A percentile compares a stretch with the other conserved stretches of the same genome.
Evolutionary conservation across 1,284 basidiomycete genomes (phyloP).

Genomic region (Lentinula novae-zelandiae): DNA sequence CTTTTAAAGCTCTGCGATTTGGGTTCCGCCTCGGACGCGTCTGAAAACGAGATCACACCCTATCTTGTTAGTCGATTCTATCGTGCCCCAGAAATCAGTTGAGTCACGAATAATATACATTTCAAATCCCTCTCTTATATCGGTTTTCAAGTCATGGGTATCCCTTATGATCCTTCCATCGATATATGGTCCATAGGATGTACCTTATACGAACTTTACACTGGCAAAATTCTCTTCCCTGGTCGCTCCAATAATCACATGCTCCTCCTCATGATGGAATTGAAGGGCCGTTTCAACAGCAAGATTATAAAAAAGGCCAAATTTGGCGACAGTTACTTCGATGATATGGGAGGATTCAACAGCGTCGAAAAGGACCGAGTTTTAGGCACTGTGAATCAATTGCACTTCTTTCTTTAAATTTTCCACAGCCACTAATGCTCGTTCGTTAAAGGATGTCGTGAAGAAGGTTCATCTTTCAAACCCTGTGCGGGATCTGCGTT

Average conservation of each 20-base stretch:
- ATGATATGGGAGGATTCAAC: slow-evolving; percentile 82
- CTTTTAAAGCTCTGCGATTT: slow-evolving; percentile 94
- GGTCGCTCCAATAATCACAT: slow-evolving; percentile 98
- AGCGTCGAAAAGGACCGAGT: slow-evolving; percentile 82
- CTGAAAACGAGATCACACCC: slow-evolving; percentile 96
- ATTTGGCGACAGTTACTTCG: slow-evolving; percentile 92
- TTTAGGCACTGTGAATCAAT: slow-evolving; percentile 69
- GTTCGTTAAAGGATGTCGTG: slow-evolving; percentile 60
- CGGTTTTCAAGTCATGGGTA: slow-evolving; percentile 73
- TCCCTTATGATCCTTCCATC: slow-evolving; percentile 90
- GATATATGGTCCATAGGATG: slow-evolving; percentile 99
- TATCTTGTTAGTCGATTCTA: slow-evolving; percentile 99
- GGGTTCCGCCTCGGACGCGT: slow-evolving; percentile 91
- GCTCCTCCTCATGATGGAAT: slow-evolving; percentile 95
- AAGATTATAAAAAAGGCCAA: slow-evolving; percentile 94
- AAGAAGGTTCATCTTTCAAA: slow-evolving; percentile 85
- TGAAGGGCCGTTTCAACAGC: slow-evolving; percentile 90
- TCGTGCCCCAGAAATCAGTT: slow-evolving; percentile 98
- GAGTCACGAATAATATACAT: slow-evolving; percentile 28
- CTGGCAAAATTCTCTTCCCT: slow-evolving; percentile 97
- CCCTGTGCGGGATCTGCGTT: slow-evolving; percentile 76
- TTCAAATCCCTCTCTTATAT: slow-evolving; percentile 4
- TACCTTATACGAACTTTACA: slow-evolving; percentile 96
- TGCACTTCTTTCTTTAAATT: slow-evolving; percentile 5
- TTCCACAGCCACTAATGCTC: slow-evolving; percentile 5